These are phyloP conservation scores for Austroboletus niveus DNA, from an alignment of 1,284 basidiomycete genomes.

Conservation along the genomic window DNA sequence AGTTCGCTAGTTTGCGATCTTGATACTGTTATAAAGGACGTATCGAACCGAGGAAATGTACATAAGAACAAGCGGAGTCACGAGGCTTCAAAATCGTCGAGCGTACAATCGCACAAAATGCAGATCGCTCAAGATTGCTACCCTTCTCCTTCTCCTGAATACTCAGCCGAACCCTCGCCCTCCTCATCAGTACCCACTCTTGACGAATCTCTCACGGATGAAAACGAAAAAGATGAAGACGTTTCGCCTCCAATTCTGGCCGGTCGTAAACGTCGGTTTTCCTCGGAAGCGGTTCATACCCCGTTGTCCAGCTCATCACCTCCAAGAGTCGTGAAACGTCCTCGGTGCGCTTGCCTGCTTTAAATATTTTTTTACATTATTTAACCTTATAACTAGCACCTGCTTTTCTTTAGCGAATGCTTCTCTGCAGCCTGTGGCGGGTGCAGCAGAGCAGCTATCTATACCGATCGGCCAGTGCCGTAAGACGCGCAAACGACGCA, in stretches of 20 bases:
- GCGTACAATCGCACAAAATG: background rate
- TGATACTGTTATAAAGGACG: conserved; percentile 27
- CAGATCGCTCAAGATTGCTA: background rate
- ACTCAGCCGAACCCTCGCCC: background rate
- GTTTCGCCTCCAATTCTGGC: conserved; percentile 3
- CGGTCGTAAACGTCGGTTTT: conserved; percentile 19
- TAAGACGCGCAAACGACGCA: too few relatives aligned
- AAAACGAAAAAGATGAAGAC: conserved; percentile 6
- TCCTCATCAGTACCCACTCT: conserved; percentile 1
- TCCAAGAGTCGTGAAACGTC: too few relatives aligned
- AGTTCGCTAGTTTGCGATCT: conserved; percentile 31
- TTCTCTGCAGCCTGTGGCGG: too few relatives aligned
- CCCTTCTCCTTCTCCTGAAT: background rate
- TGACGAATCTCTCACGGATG: background rate
- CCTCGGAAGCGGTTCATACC: background rate
- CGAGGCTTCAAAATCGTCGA: background rate
- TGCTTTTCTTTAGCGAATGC: too few relatives aligned
- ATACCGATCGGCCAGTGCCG: too few relatives aligned
- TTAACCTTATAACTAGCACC: too few relatives aligned
- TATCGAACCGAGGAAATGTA: conserved; percentile 1
- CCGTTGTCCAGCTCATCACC: background rate
- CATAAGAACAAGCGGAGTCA: background rate
- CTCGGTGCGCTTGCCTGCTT: too few relatives aligned
- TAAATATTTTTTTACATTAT: too few relatives aligned
- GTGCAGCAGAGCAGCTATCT: too few relatives aligned